Evolutionary conservation across 2,329 filamentous ascomycete species (phyloP).

Genomic region (Helotiales sp.): DNA sequence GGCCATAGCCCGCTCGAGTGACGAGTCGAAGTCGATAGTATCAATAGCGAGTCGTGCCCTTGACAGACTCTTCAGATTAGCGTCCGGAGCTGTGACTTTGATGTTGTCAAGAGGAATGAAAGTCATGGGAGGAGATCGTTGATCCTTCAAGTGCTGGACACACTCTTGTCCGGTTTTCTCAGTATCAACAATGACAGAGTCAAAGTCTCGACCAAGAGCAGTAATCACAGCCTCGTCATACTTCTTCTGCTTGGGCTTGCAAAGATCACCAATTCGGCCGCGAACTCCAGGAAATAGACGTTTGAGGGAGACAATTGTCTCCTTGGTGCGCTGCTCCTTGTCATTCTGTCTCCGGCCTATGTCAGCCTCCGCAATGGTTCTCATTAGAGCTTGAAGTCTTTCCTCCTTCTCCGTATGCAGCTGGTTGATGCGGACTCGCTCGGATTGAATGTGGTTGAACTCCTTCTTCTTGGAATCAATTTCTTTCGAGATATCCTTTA

Average conservation of each 20-base stretch:
- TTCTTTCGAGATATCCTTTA: slow-evolving; percentile 71
- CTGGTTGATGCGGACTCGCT: slow-evolving; percentile 77
- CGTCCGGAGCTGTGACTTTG: slow-evolving; percentile 88
- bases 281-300: slow-evolving; percentile 90
- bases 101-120: slow-evolving; percentile 98
- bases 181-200: slow-evolving; percentile 91
- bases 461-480: slow-evolving; percentile 88
- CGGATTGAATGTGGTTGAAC: slow-evolving; percentile 81
- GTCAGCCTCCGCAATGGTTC: slow-evolving; percentile 81
- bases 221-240: slow-evolving; percentile 91
- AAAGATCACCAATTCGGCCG: slow-evolving; percentile 86
- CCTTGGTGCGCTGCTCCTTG: slow-evolving; percentile 75
- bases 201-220: slow-evolving; percentile 88
- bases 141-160: slow-evolving; percentile 90
- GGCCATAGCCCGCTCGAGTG: slow-evolving; percentile 86
- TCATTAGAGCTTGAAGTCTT: slow-evolving; percentile 78
- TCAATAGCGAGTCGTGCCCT: slow-evolving; percentile 90
- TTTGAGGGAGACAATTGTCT: slow-evolving; percentile 83
- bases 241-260: slow-evolving; percentile 96
- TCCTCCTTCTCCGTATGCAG: slow-evolving; percentile 88
- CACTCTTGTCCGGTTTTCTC: slow-evolving; percentile 94
- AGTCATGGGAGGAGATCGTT: slow-evolving; percentile 82
- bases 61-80: slow-evolving; percentile 84
- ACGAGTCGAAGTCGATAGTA: slow-evolving; percentile 89
- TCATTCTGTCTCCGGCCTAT: slow-evolving; percentile 84